These are phyloP conservation scores for Quercus lobata DNA, from an alignment of 331 rosid genomes.

Conservation along the genomic window DNA sequence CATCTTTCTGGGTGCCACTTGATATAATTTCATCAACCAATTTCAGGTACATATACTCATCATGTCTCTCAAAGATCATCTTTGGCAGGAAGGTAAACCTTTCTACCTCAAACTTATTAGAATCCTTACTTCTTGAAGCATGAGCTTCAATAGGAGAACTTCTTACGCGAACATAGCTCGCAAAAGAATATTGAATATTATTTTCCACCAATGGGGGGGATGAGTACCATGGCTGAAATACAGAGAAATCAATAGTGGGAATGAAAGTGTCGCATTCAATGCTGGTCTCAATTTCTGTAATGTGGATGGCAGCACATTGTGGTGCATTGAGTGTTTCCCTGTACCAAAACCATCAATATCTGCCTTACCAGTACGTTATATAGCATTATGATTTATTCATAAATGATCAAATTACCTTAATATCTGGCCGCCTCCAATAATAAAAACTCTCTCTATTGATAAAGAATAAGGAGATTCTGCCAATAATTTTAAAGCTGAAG, in stretches of 20 bases:
- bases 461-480: slow-evolving; percentile 51
- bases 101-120: slow-evolving; percentile 35
- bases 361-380: background rate
- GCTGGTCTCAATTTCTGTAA: slow-evolving; percentile 49
- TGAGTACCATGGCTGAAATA: slow-evolving; percentile 58
- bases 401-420: slow-evolving; percentile 34
- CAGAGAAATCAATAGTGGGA: slow-evolving; percentile 42
- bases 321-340: slow-evolving; percentile 61
- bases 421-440: slow-evolving; percentile 66
- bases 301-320: slow-evolving; percentile 55
- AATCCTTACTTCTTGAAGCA: slow-evolving; percentile 11
- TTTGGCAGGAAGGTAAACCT: slow-evolving; percentile 53
- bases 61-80: slow-evolving; percentile 47
- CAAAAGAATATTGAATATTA: slow-evolving; percentile 36
- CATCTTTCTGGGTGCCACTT: slow-evolving; percentile 40
- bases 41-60: slow-evolving; percentile 46
- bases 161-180: slow-evolving; percentile 48
- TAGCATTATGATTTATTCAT: background rate
- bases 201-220: slow-evolving; percentile 49
- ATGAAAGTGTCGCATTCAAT: slow-evolving; percentile 57
- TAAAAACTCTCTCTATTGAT: slow-evolving; percentile 51
- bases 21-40: slow-evolving; percentile 50
- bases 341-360: background rate
- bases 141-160: slow-evolving; percentile 21
- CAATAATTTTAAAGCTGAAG: slow-evolving; percentile 51